phyloP scores from a whole-genome alignment of 352 stramenopile genomes.

The Pythium guiyangense region DNA sequence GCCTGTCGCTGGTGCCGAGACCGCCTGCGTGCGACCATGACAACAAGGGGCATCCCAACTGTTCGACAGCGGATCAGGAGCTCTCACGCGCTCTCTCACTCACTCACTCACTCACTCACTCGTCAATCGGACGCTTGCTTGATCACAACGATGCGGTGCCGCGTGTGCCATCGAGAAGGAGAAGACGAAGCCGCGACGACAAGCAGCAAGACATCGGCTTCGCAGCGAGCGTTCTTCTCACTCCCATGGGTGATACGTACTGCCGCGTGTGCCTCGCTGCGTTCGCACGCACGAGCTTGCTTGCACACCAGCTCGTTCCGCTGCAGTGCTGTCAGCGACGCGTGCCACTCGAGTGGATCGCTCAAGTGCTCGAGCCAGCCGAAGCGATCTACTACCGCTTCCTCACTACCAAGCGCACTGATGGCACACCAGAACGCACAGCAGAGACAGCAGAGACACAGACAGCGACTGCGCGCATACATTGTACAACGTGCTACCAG shows the following conservation, averaged over 20 bases:
- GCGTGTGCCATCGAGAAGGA: background rate
- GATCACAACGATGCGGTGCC: background rate
- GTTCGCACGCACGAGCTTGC: constrained; percentile 16
- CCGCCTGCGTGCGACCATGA: background rate
- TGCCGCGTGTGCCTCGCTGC: constrained; percentile 28
- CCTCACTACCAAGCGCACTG: constrained; percentile 11
- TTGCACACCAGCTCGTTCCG: constrained; percentile 16
- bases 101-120: background rate
- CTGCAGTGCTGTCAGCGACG: constrained; percentile 31
- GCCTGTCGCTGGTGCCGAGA: too few relatives aligned
- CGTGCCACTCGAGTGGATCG: constrained; percentile 26
- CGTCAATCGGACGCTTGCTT: background rate
- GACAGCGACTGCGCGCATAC: background rate
- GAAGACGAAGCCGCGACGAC: too few relatives aligned
- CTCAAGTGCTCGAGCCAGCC: constrained; percentile 21
- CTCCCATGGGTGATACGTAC: constrained; percentile 32
- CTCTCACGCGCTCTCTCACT: background rate
- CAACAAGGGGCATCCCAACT: too few relatives aligned
- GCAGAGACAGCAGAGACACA: background rate
- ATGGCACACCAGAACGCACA: background rate
- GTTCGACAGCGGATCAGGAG: too few relatives aligned
- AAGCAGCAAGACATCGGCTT: background rate
- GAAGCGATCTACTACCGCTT: constrained; percentile 42
- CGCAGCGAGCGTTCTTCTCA: constrained; percentile 18
- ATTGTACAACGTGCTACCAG: constrained; percentile 14